Evolutionary conservation across 768 basidiomycete species (phyloP), one percentile per base, ranked within the genome.

Genomic region (Lepiota venenata): DNA sequence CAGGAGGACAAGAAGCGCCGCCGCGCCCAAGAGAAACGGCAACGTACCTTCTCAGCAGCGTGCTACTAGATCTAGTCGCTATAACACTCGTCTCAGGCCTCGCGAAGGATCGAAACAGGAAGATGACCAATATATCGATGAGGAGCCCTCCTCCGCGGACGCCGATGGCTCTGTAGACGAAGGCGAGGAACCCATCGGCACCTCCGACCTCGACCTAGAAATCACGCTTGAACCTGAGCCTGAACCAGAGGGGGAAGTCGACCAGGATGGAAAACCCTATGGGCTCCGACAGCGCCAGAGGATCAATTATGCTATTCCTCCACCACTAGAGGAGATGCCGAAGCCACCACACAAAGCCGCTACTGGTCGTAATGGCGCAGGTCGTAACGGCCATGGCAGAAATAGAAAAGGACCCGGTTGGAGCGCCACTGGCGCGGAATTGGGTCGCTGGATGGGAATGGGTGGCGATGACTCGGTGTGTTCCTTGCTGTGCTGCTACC

Each of bases 291-390:
- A 84, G 61, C 74, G 90, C 47, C 73, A 74, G 42, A 77, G 79
- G 56, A 83, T 93, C 60, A 91, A 92, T 63, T 93, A 93, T 53
- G 85, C 85, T 11, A 87, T 91, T 18, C 88, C 87, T 1, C 89
- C 91, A 0, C 87, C 90, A 1, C 71, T 93, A 14, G 91, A 93
- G 47, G 88, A 91, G 35, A 70, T 88, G 66, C 62, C 66, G 1
- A 76, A 75, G 40, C 79, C 81, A 0, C 74, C 76, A 6, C 67
- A 72, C 27, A 75, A 73, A 56, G 63, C 60, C 16, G 50, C 51
- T 50, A 69, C 70, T 10, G 72, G 65, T 42, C 68, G 60, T 14
- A 66, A 62, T 27, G 62, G 61, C 35, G 72, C 69, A 20, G 76
- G 69, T 47, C 56, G 60, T 56, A 68, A 62, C 1, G 67, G 65